Evolutionary conservation across 192 early-diverging fungal genomes (phyloP).

Genomic region (Spizellomyces sp.): DNA sequence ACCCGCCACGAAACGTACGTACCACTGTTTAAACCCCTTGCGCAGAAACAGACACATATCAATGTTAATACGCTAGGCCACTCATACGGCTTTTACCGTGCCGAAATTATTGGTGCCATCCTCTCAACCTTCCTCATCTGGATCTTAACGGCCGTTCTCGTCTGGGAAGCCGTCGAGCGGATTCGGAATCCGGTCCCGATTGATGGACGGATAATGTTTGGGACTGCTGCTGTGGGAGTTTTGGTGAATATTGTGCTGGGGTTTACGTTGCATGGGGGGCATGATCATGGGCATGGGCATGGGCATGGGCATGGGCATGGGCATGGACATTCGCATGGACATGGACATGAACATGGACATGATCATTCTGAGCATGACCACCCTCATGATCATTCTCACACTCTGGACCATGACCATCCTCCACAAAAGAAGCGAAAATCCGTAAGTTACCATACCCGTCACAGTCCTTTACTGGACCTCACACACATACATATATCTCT

Average conservation of each 20-base stretch:
- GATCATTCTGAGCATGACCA: conserved; percentile 13
- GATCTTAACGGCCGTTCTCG: conserved; percentile 68
- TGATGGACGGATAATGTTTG: conserved; percentile 68
- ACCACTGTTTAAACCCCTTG: background rate
- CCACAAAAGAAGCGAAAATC: conserved; percentile 9
- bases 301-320: conserved; percentile 50
- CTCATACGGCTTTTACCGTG: conserved; percentile 76
- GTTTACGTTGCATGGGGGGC: conserved; percentile 39
- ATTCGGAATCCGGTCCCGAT: conserved; percentile 63
- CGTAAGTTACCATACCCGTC: background rate
- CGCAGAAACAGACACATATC: background rate
- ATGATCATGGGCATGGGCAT: conserved; percentile 53
- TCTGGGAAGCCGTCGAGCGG: conserved; percentile 72
- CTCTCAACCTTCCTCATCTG: conserved; percentile 79
- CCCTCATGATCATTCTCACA: conserved; percentile 3
- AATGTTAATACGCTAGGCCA: conserved; percentile 35
- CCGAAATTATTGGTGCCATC: conserved; percentile 79
- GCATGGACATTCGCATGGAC: conserved; percentile 48
- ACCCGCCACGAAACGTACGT: conserved; percentile 62
- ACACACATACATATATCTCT: background rate
- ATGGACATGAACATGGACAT: conserved; percentile 43
- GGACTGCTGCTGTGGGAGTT: conserved; percentile 73
- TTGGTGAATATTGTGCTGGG: conserved; percentile 72
- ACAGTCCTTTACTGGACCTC: no score
- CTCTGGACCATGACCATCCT: conserved; percentile 6